Evolutionary conservation across 768 basidiomycete species (phyloP), one percentile per base, ranked within the genome.

Genomic region (Mrakia frigida): DNA sequence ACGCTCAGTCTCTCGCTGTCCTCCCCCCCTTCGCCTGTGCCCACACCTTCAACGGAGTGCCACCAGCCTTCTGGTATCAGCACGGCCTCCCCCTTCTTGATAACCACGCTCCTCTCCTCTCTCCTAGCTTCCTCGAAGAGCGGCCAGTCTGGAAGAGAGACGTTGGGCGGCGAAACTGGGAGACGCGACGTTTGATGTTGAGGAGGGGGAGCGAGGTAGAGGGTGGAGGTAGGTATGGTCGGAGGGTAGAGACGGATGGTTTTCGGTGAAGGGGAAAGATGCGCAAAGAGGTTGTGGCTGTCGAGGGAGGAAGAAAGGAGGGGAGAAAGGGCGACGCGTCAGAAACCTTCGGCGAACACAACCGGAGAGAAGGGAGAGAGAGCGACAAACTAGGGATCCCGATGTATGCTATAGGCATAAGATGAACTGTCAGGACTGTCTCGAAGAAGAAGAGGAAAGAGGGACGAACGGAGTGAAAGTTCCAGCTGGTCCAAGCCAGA

Each of bases 121-220:
- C 35, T 50, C 31, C 46, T 3, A 18, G 70, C 75, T 23, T 61
- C 50, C 2, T n/a, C 61, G 61, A 77, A 77, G 1, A 13, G 6
- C 13, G 75, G 61, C 41, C 41, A 73, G 21, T 39, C 46, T 5
- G 5, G 5, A 11, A 72, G 71, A 0, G 41, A 46, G 61, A 73
- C 16, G 31, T 35, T 37, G 10, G 61, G 56, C 1, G 75, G 70
- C 3, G 75, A 70, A 61, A 70, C 59, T 0, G 75, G 75, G 23
- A 77, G 43, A 33, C 52, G 71, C 21, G 75, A 77, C 31, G 75
- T 77, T 28, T 77, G 75, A 3, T 72, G 75, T 53, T 77, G 75
- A 33, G 75, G 75, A 5, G 71, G 63, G 14, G n/a, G 61, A 46
- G 75, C 59, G n/a, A 77, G 75, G 65, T 72, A 77, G 35, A 77